phyloP scores from a whole-genome alignment of 352 stramenopile genomes.

The Pythium pyrilobum region DNA sequence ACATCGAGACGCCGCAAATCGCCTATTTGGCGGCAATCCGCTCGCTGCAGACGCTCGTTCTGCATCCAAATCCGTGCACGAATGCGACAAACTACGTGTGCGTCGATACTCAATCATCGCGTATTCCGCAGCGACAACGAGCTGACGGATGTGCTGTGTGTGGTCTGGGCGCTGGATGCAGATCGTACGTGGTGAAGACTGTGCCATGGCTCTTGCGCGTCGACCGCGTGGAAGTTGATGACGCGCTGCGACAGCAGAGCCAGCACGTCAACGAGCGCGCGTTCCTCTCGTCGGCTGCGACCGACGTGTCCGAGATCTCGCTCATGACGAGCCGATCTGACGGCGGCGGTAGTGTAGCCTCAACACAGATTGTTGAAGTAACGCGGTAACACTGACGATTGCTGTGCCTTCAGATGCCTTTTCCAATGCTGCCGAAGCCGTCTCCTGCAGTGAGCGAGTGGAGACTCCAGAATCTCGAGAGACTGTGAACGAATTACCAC shows the following conservation, averaged over 20 bases:
- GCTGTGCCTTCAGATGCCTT: too few relatives aligned
- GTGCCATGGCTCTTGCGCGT: conserved; percentile 49
- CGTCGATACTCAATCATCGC: background rate
- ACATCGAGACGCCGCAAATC: conserved; percentile 42
- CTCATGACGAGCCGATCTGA: conserved; percentile 26
- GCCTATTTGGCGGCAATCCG: conserved; percentile 37
- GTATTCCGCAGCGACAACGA: too few relatives aligned
- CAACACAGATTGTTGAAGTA: background rate
- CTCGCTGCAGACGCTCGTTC: conserved; percentile 29
- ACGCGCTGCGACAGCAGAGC: conserved; percentile 38
- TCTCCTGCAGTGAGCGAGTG: background rate
- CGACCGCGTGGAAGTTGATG: conserved; percentile 37
- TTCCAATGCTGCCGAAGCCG: background rate
- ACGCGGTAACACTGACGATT: too few relatives aligned
- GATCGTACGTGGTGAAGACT: conserved; percentile 27
- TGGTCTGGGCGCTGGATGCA: background rate
- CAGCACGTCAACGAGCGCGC: conserved; percentile 32
- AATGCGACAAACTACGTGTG: conserved; percentile 43
- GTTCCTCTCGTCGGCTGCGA: conserved; percentile 28
- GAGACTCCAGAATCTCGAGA: background rate
- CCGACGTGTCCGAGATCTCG: conserved; percentile 30
- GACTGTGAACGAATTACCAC: background rate
- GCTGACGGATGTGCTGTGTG: background rate
- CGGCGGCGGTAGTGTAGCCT: too few relatives aligned
- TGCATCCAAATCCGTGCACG: conserved; percentile 72